Evolutionary conservation across 108 stramenopile genomes (phyloP).

Genomic region (Discostella stelligeroides): DNA sequence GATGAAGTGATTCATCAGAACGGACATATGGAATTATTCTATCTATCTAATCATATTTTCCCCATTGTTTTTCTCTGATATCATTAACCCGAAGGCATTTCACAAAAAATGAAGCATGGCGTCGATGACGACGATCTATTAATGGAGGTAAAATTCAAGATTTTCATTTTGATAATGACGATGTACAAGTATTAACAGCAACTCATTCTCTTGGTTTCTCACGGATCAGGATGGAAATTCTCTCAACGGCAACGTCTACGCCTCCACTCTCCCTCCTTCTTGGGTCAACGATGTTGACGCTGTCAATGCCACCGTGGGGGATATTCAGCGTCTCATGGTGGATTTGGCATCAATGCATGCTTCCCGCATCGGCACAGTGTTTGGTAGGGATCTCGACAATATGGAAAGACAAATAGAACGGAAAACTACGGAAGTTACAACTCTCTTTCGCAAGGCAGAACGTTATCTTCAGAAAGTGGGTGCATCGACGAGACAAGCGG

Average conservation of each 20-base stretch:
- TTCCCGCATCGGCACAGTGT: conserved; percentile 88
- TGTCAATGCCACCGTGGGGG: conserved; percentile 72
- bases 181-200: background rate
- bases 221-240: conserved; percentile 10
- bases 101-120: conserved; percentile 38
- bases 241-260: conserved; percentile 12
- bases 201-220: background rate
- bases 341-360: conserved; percentile 89
- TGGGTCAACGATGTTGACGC: conserved; percentile 88
- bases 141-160: conserved; percentile 45
- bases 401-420: conserved; percentile 90
- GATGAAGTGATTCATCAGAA: background rate
- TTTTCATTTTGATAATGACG: background rate
- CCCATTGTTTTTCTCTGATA: background rate
- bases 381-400: conserved; percentile 85
- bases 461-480: conserved; percentile 78
- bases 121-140: conserved; percentile 40
- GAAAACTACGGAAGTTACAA: conserved; percentile 85
- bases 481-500: conserved; percentile 72
- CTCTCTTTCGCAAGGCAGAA: conserved; percentile 91
- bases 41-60: too few relatives aligned
- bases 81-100: conserved; percentile 22
- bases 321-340: conserved; percentile 84
- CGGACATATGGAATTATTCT: too few relatives aligned
- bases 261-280: conserved; percentile 66